These are phyloP conservation scores for Puccinia coronata DNA, from an alignment of 1,284 basidiomycete species.

Conservation along the genomic window DNA sequence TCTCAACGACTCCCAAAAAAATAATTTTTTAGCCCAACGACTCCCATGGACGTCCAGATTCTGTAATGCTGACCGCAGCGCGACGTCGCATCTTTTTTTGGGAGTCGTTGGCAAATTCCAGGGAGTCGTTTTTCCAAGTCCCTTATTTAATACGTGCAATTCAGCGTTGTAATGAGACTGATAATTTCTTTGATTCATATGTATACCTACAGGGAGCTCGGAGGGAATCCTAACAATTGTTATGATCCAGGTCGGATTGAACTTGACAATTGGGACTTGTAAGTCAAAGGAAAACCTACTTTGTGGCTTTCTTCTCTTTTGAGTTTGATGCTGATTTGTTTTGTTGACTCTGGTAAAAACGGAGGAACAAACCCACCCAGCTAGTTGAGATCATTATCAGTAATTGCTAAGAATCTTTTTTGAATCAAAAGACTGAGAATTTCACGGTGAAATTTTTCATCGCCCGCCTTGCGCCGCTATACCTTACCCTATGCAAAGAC, in stretches of 20 bases:
- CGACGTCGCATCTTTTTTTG: too few relatives aligned
- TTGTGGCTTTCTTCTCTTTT: not conserved
- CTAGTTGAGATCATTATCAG: too few relatives aligned
- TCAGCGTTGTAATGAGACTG: conserved; percentile 4
- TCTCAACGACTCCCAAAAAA: too few relatives aligned
- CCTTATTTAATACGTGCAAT: too few relatives aligned
- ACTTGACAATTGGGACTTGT: conserved; percentile 7
- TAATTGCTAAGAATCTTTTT: too few relatives aligned
- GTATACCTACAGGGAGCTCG: not conserved
- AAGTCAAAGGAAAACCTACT: not conserved
- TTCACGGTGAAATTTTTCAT: too few relatives aligned
- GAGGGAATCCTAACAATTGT: not conserved
- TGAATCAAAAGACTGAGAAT: too few relatives aligned
- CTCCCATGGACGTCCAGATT: not conserved
- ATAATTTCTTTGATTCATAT: not conserved
- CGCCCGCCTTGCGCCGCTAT: too few relatives aligned
- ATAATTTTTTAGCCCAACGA: too few relatives aligned
- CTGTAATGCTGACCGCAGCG: not conserved
- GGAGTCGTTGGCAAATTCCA: too few relatives aligned
- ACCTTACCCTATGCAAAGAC: too few relatives aligned
- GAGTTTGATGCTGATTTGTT: not conserved
- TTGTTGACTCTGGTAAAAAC: not conserved
- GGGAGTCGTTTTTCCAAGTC: too few relatives aligned
- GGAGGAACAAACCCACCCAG: not conserved
- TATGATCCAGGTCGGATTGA: not conserved